Base-by-base conservation (phyloP, 1,284 basidiomycete genomes). In the Ganoderma lingzhi region DNA sequence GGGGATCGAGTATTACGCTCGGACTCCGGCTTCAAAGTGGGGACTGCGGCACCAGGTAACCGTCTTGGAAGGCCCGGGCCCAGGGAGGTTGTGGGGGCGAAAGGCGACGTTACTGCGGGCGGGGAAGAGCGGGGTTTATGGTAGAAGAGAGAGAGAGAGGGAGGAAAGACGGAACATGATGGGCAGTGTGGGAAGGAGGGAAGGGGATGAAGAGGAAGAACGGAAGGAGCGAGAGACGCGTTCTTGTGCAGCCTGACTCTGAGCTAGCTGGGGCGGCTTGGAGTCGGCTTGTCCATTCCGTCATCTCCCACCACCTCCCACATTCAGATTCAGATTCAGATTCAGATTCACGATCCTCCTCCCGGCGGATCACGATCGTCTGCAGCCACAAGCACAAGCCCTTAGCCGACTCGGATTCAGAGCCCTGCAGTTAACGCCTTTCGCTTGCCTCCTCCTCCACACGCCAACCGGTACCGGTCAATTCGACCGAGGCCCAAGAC, bases 331-430 rank as follows among this genome's bases (percentile, higher is more conserved):
- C 23, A 23, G 23, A 23, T 23, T 23, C 23, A 23, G 23, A 23
- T n/a, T n/a, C n/a, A 64, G 32, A 59, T 42, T 64, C 63, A 42
- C 61, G 60, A 42, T 55, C 66, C 8, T 56, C 9, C 53, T 23
- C 14, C 64, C 64, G 44, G 44, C 30, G 23, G 42, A 45, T 48
- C 61, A 17, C 6, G 23, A 28, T 62, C 30, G n/a, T 17, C 59
- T 17, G 48, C 62, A 23, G 23, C 23, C 23, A 23, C 23, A 23
- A 23, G 23, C 62, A 53, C 62, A 45, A 44, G 41, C 30, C 30
- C 53, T 32, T 3, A 58, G 28, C 55, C 55, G 55, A 37, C 56
- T 19, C 19, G 19, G 19, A 8, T 44, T 17, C 19, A n/a, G 6
- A 2, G 19, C 19, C 19, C 45, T 23, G 19, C 35, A 23, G 23